Evolutionary conservation across 2,329 filamentous ascomycete genomes (phyloP).

Genomic region (Cladophialophora immunda): DNA sequence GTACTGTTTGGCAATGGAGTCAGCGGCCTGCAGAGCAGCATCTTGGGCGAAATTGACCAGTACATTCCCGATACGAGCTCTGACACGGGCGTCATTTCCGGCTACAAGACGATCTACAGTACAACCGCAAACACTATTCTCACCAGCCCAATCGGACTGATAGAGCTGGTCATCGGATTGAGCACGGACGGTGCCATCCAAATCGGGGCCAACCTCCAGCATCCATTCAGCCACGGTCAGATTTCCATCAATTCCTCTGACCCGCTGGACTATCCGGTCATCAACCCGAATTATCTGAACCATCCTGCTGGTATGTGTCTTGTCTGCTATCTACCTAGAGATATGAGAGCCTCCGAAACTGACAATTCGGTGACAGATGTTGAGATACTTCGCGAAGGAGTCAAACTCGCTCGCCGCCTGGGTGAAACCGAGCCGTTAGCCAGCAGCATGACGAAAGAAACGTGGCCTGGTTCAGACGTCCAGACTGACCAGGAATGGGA

Average conservation of each 20-base stretch:
- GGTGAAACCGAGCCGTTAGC: conserved; percentile 45
- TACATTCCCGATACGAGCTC: conserved; percentile 27
- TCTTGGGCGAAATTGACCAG: conserved; percentile 22
- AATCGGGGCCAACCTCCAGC: conserved; percentile 38
- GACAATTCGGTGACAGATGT: conserved; percentile 43
- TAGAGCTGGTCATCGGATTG: conserved; percentile 44
- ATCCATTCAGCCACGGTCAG: conserved; percentile 40
- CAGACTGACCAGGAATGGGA: conserved; percentile 45
- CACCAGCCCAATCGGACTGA: conserved; percentile 33
- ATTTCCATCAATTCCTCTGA: conserved; percentile 46
- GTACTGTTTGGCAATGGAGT: conserved; percentile 37
- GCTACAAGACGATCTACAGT: conserved; percentile 39
- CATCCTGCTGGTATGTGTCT: conserved; percentile 47
- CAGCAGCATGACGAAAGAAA: conserved; percentile 46
- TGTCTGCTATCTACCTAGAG: neutral
- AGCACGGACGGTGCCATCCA: conserved; percentile 33
- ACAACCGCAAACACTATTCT: conserved; percentile 36
- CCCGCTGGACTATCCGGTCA: conserved; percentile 46
- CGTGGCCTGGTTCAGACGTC: conserved; percentile 39
- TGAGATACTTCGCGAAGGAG: conserved; percentile 50
- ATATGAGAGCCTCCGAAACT: neutral
- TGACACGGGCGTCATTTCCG: conserved; percentile 32
- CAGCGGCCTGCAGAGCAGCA: conserved; percentile 22
- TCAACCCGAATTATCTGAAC: conserved; percentile 55
- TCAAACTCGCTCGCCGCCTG: conserved; percentile 47